Percentiles rank a stretch among this genome's conserved stretches.
Conservation (phyloP, 2,329 filamentous ascomycete species). For the Coniochaeta sp. region DNA sequence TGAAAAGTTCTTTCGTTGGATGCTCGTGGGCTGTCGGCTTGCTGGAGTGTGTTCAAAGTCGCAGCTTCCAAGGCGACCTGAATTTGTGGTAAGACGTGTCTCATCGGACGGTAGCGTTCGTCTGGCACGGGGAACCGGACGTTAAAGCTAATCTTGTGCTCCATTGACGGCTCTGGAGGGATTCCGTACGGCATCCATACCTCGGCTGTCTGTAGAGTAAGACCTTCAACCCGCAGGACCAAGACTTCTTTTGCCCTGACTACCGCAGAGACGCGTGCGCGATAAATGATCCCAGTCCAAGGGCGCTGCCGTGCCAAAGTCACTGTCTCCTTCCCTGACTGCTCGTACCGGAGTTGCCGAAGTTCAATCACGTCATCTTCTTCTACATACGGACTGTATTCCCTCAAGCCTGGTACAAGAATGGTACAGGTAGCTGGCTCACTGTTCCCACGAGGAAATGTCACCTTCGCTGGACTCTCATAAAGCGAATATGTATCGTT, state of each 20-base stretch:
- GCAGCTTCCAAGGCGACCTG: slow-evolving; percentile 7
- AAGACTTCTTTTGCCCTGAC: slow-evolving; percentile 10
- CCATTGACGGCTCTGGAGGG: slow-evolving; percentile 13
- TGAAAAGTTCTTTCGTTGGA: not conserved
- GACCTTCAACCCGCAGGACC: slow-evolving; percentile 8
- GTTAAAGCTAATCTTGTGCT: slow-evolving; percentile 12
- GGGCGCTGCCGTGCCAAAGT: not conserved
- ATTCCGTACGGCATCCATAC: not conserved
- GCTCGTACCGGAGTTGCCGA: slow-evolving; percentile 10
- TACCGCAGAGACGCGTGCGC: slow-evolving; percentile 12
- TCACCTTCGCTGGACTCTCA: not conserved
- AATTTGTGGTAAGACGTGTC: slow-evolving; percentile 7
- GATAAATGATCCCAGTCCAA: slow-evolving; percentile 12
- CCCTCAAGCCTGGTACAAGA: slow-evolving; percentile 13
- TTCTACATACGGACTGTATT: slow-evolving; percentile 13
- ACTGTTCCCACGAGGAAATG: not conserved
- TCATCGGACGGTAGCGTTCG: slow-evolving; percentile 8
- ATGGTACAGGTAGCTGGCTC: slow-evolving; percentile 3
- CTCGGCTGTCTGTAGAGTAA: slow-evolving; percentile 3
- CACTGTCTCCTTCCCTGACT: not conserved
- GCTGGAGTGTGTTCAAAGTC: not conserved
- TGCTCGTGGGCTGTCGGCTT: not conserved
- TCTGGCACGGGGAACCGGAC: slow-evolving; percentile 9
- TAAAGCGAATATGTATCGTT: slow-evolving; percentile 12
- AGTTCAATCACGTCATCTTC: slow-evolving; percentile 14